phyloP scores from a whole-genome alignment of 441 rosid genomes.

The Isatis lusitanica region DNA sequence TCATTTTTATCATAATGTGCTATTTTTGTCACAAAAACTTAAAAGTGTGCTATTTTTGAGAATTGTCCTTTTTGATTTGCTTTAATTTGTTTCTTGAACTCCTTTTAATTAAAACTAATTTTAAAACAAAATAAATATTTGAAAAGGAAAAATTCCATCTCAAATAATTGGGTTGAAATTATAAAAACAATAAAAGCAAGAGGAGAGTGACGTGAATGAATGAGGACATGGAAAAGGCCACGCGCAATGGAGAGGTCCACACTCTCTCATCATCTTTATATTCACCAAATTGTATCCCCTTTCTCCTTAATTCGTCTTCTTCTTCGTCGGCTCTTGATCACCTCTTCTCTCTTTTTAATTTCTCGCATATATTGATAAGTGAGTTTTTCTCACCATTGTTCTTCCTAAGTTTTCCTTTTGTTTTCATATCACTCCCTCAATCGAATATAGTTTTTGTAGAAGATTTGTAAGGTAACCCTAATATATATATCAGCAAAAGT shows the following conservation, averaged over 20 bases:
- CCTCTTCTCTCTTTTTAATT: not conserved
- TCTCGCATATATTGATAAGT: not conserved
- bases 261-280: constrained; percentile 24
- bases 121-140: no score
- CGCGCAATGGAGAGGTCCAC: constrained; percentile 39
- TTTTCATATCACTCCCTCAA: not conserved
- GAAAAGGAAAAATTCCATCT: no score
- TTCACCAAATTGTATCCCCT: constrained; percentile 14
- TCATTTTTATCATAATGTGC: no score
- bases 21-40: no score
- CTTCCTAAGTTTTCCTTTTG: not conserved
- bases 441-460: not conserved
- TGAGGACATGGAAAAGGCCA: constrained; percentile 34
- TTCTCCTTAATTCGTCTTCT: constrained; percentile 20
- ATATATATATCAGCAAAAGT: not conserved
- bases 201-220: constrained; percentile 23
- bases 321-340: not conserved
- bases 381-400: constrained; percentile 5
- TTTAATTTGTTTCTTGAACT: no score
- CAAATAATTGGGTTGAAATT: not conserved
- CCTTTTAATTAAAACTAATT: no score
- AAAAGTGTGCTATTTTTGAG: no score
- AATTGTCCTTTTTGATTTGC: no score
- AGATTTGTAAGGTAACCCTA: constrained; percentile 17
- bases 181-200: not conserved